These are phyloP conservation scores for Tetrapisispora taiwanensis DNA, from an alignment of 805 yeast genomes.

Conservation along the genomic window DNA sequence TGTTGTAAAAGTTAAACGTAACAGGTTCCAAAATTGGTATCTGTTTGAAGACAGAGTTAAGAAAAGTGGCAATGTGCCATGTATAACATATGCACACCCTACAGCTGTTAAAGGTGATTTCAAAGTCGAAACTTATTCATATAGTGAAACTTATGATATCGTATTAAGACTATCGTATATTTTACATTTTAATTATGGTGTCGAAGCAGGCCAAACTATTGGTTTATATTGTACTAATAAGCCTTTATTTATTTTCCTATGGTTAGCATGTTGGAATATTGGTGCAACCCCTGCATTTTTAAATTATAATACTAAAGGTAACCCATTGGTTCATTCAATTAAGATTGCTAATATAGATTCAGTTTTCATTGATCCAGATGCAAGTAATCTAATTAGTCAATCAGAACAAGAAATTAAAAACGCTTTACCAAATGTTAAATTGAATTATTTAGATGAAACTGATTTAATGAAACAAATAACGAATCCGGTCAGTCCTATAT, in stretches of 20 bases:
- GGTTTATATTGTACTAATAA: constrained; percentile 74
- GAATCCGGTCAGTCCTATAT: constrained; percentile 35
- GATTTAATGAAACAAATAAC: constrained; percentile 33
- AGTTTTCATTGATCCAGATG: constrained; percentile 67
- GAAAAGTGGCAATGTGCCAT: constrained; percentile 40
- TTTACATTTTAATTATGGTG: constrained; percentile 51
- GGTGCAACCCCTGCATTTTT: constrained; percentile 86
- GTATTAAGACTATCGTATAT: constrained; percentile 58
- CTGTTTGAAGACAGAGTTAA: constrained; percentile 47
- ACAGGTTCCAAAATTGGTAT: constrained; percentile 55
- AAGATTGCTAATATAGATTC: constrained; percentile 53
- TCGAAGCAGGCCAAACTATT: constrained; percentile 56
- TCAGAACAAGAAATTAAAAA: constrained; percentile 35
- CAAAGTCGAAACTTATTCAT: constrained; percentile 53
- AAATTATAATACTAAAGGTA: constrained; percentile 67
- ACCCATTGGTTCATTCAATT: constrained; percentile 71
- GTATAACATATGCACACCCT: constrained; percentile 47
- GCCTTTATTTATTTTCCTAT: constrained; percentile 66
- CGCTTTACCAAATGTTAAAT: constrained; percentile 31
- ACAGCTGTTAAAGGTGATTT: constrained; percentile 41
- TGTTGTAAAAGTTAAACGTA: constrained; percentile 18
- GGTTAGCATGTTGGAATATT: constrained; percentile 84
- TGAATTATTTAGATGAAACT: constrained; percentile 44
- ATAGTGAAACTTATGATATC: constrained; percentile 54
- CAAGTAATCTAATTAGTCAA: constrained; percentile 41